phyloP scores from a whole-genome alignment of 2,329 filamentous ascomycete genomes.

The Phaeophleospora eucalypticola region DNA sequence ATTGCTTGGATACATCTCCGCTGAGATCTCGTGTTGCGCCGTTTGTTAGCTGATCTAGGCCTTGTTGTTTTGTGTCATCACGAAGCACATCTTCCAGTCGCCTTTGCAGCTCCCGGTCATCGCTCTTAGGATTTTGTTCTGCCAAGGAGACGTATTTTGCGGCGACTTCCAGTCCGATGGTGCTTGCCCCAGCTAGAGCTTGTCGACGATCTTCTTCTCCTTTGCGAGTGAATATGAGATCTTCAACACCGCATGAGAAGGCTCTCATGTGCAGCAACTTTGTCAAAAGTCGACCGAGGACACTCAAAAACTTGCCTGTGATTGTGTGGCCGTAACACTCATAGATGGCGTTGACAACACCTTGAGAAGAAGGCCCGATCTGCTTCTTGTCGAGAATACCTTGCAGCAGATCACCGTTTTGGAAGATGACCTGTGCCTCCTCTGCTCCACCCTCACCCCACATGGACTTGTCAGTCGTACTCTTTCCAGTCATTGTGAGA shows the following conservation, averaged over 20 bases:
- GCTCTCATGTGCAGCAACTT: constrained; percentile 88
- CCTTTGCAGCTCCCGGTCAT: constrained; percentile 66
- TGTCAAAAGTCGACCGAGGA: constrained; percentile 83
- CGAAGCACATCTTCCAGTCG: constrained; percentile 85
- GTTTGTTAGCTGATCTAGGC: constrained; percentile 85
- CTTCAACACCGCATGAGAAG: constrained; percentile 96
- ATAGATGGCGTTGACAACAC: constrained; percentile 86
- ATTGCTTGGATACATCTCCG: constrained; percentile 69
- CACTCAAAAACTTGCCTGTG: constrained; percentile 83
- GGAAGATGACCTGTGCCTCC: constrained; percentile 75
- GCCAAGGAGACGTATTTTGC: constrained; percentile 83
- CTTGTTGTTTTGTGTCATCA: constrained; percentile 85
- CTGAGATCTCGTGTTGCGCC: constrained; percentile 66
- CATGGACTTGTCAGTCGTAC: constrained; percentile 69
- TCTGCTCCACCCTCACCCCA: constrained; percentile 63
- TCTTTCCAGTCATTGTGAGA: constrained; percentile 73
- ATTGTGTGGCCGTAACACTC: constrained; percentile 86
- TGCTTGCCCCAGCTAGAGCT: constrained; percentile 62
- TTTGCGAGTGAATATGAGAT: constrained; percentile 75
- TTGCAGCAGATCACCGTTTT: constrained; percentile 79
- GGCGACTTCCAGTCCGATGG: constrained; percentile 73
- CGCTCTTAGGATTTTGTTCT: constrained; percentile 56
- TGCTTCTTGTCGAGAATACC: constrained; percentile 96
- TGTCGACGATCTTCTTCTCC: constrained; percentile 70
- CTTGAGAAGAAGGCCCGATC: constrained; percentile 80